Percentiles rank a stretch among this genome's conserved stretches.
These are phyloP conservation scores for Botrytis paeoniae DNA, from an alignment of 2,329 filamentous ascomycete genomes.

Conservation along the genomic window DNA sequence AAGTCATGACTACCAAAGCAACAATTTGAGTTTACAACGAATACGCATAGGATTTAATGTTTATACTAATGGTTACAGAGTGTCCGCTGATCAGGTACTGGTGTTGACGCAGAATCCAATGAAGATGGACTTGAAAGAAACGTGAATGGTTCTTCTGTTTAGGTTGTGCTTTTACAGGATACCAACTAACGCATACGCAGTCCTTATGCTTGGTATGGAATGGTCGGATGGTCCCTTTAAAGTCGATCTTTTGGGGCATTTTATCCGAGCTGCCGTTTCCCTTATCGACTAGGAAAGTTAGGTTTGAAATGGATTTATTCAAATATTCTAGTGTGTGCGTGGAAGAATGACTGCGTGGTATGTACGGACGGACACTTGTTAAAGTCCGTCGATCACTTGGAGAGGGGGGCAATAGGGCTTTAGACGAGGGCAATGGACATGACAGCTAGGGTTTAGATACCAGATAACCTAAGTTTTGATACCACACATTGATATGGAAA, in stretches of 20 bases:
- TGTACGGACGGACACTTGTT: constrained; percentile 8
- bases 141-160: neutral
- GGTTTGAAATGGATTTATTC: neutral
- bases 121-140: neutral
- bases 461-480: neutral
- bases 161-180: neutral
- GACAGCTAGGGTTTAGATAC: neutral
- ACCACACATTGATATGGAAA: neutral
- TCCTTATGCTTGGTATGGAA: neutral
- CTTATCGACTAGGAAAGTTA: neutral
- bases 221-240: neutral
- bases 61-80: neutral
- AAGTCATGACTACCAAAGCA: neutral
- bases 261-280: neutral
- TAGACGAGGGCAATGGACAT: neutral
- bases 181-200: neutral
- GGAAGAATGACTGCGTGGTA: neutral
- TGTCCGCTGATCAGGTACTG: neutral
- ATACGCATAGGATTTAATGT: neutral
- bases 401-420: neutral
- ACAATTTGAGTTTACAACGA: neutral
- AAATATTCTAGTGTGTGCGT: constrained; percentile 3
- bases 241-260: neutral
- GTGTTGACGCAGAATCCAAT: constrained; percentile 2
- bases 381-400: constrained; percentile 9